Evolutionary conservation across 441 rosid genomes (phyloP), one percentile per base, ranked within the genome.

Genomic region (Rhodomyrtus psidioides): DNA sequence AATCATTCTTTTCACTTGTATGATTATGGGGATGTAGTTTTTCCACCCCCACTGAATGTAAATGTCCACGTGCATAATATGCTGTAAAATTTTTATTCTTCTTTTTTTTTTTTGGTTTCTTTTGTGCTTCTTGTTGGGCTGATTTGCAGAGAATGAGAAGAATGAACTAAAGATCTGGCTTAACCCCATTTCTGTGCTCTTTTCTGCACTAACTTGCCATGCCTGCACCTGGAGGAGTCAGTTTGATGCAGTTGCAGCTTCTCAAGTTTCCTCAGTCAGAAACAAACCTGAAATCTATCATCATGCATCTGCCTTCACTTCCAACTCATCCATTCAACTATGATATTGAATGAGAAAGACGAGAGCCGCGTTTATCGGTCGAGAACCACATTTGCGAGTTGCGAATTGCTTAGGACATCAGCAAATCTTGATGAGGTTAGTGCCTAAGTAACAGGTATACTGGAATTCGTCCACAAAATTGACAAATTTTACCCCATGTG

Each of bases 1-100:
- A 21, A 58, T 65, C 23, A 9, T 34, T 55, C n/a, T 23, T 53
- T 27, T 53, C 26, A 81, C 83, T 62, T 53, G 19, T n/a, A 14
- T 7, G 39, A 55, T 49, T 53, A 82, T 60, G 30, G 19, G 12
- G 46, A 62, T 87, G 84, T 74, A 82, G 84, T 76, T 86, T 55
- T 58, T 44, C 81, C 81, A 51, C 84, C 86, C n/a, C 87, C 70
- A 55, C 85, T 51, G 70, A 82, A 84, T 90, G 93, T 93, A 91
- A 88, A 90, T 91, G 86, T n/a, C 84, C 84, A 58, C 55, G 24
- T 85, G 53, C 83, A 65, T 65, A 65, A 65, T 34, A 19, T 65
- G 39, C 76, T 34, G 44, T 9, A 65, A 34, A 17, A 4, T 62
- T 62, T 62, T 62, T 34, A 10, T 4, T 34, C 3, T 4, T 34